These are phyloP conservation scores for Arthrobotrys sinensis DNA, from an alignment of 2,329 filamentous ascomycete genomes.

Conservation along the genomic window DNA sequence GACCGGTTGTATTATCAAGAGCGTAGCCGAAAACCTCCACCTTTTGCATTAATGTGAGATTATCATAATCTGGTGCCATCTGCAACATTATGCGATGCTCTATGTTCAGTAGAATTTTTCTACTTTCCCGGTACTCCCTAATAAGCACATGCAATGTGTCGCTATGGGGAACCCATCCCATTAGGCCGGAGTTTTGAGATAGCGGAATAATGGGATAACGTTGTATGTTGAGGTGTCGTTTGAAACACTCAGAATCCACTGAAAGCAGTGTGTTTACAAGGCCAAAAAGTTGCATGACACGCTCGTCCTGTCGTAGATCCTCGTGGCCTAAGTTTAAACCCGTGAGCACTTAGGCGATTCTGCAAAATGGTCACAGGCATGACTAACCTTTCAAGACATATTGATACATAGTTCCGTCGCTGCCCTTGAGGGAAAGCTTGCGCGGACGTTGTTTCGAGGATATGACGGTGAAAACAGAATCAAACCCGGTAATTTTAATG, in stretches of 20 bases:
- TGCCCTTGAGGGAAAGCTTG: constrained; percentile 88
- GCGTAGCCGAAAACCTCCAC: constrained; percentile 99
- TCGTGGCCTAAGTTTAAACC: constrained; percentile 75
- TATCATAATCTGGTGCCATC: constrained; percentile 99
- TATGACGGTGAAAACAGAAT: constrained; percentile 90
- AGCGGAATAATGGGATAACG: constrained; percentile 96
- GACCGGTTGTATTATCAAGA: constrained; percentile 97
- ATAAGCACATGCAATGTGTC: constrained; percentile 98
- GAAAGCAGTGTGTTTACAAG: constrained; percentile 95
- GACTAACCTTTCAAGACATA: constrained; percentile 86
- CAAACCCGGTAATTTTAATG: constrained; percentile 89
- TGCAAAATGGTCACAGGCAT: too few species aligned
- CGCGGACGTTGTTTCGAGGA: constrained; percentile 96
- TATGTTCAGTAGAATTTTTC: constrained; percentile 98
- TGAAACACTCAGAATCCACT: constrained; percentile 95
- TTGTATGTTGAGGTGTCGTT: constrained; percentile 96
- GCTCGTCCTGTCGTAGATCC: constrained; percentile 97
- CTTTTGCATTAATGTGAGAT: constrained; percentile 99
- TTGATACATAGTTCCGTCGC: constrained; percentile 87
- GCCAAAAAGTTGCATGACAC: constrained; percentile 99
- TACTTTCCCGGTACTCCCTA: constrained; percentile 94
- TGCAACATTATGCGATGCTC: constrained; percentile 99
- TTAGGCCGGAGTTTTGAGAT: constrained; percentile 93
- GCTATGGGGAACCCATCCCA: constrained; percentile 97
- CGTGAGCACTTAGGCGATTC: neutral